Evolutionary conservation across 1,284 basidiomycete genomes (phyloP), one percentile per base, ranked within the genome.

Genomic region (Chalciporus sp.): DNA sequence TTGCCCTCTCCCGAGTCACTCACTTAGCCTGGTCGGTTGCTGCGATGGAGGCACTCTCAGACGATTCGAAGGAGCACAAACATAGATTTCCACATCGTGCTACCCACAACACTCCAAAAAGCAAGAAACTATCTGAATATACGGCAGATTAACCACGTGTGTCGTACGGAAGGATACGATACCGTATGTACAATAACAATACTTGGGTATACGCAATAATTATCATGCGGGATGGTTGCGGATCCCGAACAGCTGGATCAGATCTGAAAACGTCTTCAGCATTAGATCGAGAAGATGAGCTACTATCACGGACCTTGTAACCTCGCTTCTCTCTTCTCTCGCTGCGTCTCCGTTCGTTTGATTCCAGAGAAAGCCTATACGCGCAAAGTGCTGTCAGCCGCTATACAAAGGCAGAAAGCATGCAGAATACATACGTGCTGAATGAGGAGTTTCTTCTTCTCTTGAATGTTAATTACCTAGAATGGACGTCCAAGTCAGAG

Each of bases 401-500:
- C 37, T 19, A 12, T 47, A 9, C 29, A 23, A 45, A 4, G 12
- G 26, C 37, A 44, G 31, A 42, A 20, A 1, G 17, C 14, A 27
- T 23, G 10, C 6, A 17, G 19, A 47, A 48, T 26, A 58, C 71
- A 9, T 61, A 86, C 89, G 71, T 90, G 80, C 65, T 86, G 76
- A 52, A 93, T 82, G 39, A 92, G 68, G 39, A 73, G 74, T 70
- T 90, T 91, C 74, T 92, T 92, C 64, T 77, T 82, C 65, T 86
- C 84, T 72, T 94, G 92, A 52, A 94, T 94, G 31, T 92, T 90
- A 45, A 95, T 77, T 40, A 91, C 86, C 80, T 85, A 47, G 40
- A 52, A 47, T 10, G 12, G 17, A 40, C 9, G 9, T 37, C 45
- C 5, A 27, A 27, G 43, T 58, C 45, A 48, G 48, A 49, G 27